A percentile compares a stretch with the other conserved stretches of the same genome.
Evolutionary conservation across 2,329 filamentous ascomycete species (phyloP).

Genomic region (Exophiala aquamarina): DNA sequence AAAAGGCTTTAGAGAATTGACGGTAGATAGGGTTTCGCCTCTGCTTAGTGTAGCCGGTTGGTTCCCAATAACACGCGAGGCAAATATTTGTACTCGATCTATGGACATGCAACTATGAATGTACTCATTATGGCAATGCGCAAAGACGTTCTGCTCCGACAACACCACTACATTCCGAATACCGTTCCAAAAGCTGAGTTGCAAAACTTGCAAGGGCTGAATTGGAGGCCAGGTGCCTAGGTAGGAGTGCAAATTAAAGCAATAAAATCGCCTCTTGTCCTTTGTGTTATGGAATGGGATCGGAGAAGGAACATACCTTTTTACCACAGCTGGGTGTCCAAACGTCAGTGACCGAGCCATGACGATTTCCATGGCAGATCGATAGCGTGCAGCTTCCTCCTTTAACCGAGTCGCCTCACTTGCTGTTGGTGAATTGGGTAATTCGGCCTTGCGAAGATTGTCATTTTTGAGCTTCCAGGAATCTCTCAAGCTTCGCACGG

Average conservation of each 20-base stretch:
- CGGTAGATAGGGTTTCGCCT: too few species aligned
- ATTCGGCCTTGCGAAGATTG: slow-evolving; percentile 58
- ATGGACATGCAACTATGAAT: slow-evolving; percentile 18
- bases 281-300: slow-evolving; percentile 2
- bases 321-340: slow-evolving; percentile 48
- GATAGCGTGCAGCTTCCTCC: slow-evolving; percentile 57
- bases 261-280: too few species aligned
- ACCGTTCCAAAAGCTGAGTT: not conserved
- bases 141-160: not conserved
- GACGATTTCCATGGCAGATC: slow-evolving; percentile 56
- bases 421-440: slow-evolving; percentile 45
- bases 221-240: too few species aligned
- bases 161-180: slow-evolving; percentile 1
- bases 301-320: slow-evolving; percentile 46
- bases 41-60: too few species aligned
- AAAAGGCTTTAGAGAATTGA: not conserved
- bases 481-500: slow-evolving; percentile 60
- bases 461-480: slow-evolving; percentile 60
- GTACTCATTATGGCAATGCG: slow-evolving; percentile 6
- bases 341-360: slow-evolving; percentile 43
- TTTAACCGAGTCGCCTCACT: slow-evolving; percentile 54
- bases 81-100: slow-evolving; percentile 21
- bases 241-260: too few species aligned
- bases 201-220: not conserved
- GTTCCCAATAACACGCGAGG: slow-evolving; percentile 8